Evolutionary conservation across 306 rosid species (phyloP), one percentile per base, ranked within the genome.

Genomic region (Vigna angularis): DNA sequence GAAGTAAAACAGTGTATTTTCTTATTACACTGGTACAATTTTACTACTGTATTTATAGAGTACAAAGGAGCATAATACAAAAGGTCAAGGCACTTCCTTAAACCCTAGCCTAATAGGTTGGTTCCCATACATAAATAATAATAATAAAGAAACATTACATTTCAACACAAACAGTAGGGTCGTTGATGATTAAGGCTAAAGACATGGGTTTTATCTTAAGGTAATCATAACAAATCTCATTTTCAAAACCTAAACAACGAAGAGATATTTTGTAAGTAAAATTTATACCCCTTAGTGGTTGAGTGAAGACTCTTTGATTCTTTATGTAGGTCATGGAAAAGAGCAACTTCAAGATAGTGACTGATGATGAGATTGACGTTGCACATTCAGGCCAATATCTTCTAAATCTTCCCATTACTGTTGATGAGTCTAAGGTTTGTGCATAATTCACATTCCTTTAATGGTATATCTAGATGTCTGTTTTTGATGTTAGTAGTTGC

Each of bases 301-400:
- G 26, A 12, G n/a, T 28, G 70, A 69, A 78, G 73, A 56, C 64
- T 83, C 58, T 72, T 75, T 63, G 51, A 38, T 77, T 50, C 44
- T 34, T 55, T 75, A 22, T 74, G 73, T 85, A 91, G 98, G 93
- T 95, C 74, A 89, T 95, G 99, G 93, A 93, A 66, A 93, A 91
- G 84, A 95, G 99, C 87, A 91, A 95, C 87, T 95, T 95, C 85
- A 93, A 93, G 86, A 68, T 95, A 79, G 87, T 89, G 68, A 86
- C 85, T 71, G 87, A 86, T 2, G 96, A 91, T 67, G 99, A 95
- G 82, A 78, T 91, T 74, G 97, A 95, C 63, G 81, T 95, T 81
- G 98, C 99, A 52, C 89, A 64, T 70, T 91, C 96, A 0, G 99
- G 97, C 82, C 93, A 95, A 87, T 95, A 91, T 93, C 99, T 89